Evolutionary conservation across 2,329 filamentous ascomycete genomes (phyloP), one percentile per base, ranked within the genome.

Genomic region (Diaporthe caulivora): DNA sequence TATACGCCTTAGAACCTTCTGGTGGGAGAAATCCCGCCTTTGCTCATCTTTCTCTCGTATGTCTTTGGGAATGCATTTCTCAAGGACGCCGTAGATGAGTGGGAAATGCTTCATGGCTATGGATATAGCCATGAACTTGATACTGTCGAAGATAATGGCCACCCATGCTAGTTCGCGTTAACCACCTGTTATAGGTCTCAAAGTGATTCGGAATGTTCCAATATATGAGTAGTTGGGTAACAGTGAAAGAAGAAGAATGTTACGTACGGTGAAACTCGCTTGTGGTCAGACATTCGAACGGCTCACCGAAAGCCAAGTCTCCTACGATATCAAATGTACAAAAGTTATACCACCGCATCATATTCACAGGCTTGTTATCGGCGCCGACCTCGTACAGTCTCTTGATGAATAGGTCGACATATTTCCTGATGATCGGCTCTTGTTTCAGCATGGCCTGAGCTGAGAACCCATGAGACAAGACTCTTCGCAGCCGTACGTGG

Each of bases 311-410:
- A 75, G 26, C 72, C 51, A 87, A 79, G 71, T 86, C 84, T 24
- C 84, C 84, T 49, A 83, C 79, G 37, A 84, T 78, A 75, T 84
- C 83, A 75, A 84, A 83, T 1, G 81, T 79, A 6, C 79, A 71
- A 75, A 79, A 82, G 62, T 81, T 64, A 54, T 79, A 79, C 70
- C 73, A 77, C 13, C 70, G 51, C 15, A 64, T 31, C 17, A 64
- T 26, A 64, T 64, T 49, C 4, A 64, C 37, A 13, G 58, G 58
- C 21, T 42, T 64, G 34, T 42, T 34, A 4, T 64, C 26, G 9
- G 3, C 15, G 21, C 58, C 17, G 13, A 44, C 21, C 8, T 64
- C 58, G 37, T 64, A 29, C 21, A 64, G n/a, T 21, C 21, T n/a
- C 26, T 64, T 49, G 44, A 64, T 44, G 6, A 64, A 49, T 2